These are phyloP conservation scores for Microdochium nivale DNA, from an alignment of 2,329 filamentous ascomycete species.

Conservation along the genomic window DNA sequence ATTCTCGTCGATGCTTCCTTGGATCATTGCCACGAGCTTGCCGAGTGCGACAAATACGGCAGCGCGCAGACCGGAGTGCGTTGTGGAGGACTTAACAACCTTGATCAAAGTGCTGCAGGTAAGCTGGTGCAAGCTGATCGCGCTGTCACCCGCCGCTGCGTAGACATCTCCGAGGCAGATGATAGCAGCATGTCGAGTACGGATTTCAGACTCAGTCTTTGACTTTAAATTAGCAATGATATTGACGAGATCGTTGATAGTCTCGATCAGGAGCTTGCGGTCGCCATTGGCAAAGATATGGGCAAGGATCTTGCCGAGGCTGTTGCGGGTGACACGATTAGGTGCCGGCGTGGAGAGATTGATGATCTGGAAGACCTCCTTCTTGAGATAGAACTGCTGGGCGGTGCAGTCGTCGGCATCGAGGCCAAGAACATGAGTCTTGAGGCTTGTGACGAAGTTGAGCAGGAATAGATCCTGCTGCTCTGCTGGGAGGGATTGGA, in stretches of 20 bases:
- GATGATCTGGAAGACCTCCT: slow-evolving; percentile 88
- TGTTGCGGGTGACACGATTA: slow-evolving; percentile 83
- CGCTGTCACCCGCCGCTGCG: slow-evolving; percentile 87
- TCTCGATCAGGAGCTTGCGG: slow-evolving; percentile 87
- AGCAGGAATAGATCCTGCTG: slow-evolving; percentile 94
- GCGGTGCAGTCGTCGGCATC: slow-evolving; percentile 73
- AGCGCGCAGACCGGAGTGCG: slow-evolving; percentile 73
- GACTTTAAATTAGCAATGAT: slow-evolving; percentile 67
- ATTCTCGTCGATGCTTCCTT: slow-evolving; percentile 70
- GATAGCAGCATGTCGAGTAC: slow-evolving; percentile 78
- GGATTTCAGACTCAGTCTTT: slow-evolving; percentile 66
- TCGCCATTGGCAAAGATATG: slow-evolving; percentile 80
- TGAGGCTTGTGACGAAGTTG: slow-evolving; percentile 76
- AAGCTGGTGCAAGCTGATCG: slow-evolving; percentile 71
- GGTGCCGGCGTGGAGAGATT: slow-evolving; percentile 73
- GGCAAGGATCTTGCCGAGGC: slow-evolving; percentile 74
- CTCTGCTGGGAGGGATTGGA: slow-evolving; percentile 81
- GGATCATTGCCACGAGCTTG: slow-evolving; percentile 69
- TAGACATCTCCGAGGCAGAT: slow-evolving; percentile 84
- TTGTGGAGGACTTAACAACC: slow-evolving; percentile 69
- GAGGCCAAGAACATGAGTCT: slow-evolving; percentile 68
- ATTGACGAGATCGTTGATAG: slow-evolving; percentile 75
- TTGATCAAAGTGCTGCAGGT: slow-evolving; percentile 67
- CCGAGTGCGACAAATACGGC: slow-evolving; percentile 67
- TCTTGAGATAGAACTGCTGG: slow-evolving; percentile 87